phyloP scores from a whole-genome alignment of 2,329 filamentous ascomycete genomes.

The Trichoderma atroviride region DNA sequence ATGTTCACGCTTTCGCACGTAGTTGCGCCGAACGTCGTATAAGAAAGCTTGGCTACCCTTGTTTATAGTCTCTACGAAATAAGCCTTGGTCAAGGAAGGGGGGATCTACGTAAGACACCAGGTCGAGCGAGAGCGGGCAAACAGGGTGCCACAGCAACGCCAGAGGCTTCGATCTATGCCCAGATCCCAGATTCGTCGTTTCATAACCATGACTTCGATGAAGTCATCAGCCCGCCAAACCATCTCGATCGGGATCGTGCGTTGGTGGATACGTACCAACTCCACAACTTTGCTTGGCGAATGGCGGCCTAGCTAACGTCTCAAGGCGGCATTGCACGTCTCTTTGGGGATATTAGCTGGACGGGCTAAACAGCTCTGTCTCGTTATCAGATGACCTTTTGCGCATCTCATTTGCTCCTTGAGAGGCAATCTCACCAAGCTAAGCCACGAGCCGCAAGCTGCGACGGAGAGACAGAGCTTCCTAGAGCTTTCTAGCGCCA shows the following conservation, averaged over 20 bases:
- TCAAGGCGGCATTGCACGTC: conserved; percentile 11
- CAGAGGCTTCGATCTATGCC: conserved; percentile 16
- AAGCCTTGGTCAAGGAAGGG: not conserved
- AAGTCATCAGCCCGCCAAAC: conserved; percentile 19
- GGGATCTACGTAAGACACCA: conserved; percentile 5
- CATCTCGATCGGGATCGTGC: conserved; percentile 24
- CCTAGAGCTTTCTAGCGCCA: conserved; percentile 10
- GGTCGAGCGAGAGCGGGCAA: conserved; percentile 2
- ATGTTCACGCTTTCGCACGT: not conserved
- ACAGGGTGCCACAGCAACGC: conserved; percentile 14
- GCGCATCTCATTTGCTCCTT: not conserved
- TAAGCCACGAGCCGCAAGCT: not conserved
- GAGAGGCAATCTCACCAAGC: not conserved
- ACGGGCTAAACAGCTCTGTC: not conserved
- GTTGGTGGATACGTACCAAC: conserved; percentile 7
- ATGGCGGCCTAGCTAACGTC: conserved; percentile 13
- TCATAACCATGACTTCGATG: conserved; percentile 14
- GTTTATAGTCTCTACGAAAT: not conserved
- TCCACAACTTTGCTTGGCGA: conserved; percentile 6
- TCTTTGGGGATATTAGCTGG: conserved; percentile 1
- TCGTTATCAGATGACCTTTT: not conserved
- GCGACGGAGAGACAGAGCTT: not conserved
- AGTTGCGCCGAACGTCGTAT: not conserved
- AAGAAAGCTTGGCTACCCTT: not conserved
- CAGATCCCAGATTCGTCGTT: conserved; percentile 24